These are phyloP conservation scores for Xylaria cubensis DNA, from an alignment of 495 filamentous ascomycete species.

Conservation along the genomic window DNA sequence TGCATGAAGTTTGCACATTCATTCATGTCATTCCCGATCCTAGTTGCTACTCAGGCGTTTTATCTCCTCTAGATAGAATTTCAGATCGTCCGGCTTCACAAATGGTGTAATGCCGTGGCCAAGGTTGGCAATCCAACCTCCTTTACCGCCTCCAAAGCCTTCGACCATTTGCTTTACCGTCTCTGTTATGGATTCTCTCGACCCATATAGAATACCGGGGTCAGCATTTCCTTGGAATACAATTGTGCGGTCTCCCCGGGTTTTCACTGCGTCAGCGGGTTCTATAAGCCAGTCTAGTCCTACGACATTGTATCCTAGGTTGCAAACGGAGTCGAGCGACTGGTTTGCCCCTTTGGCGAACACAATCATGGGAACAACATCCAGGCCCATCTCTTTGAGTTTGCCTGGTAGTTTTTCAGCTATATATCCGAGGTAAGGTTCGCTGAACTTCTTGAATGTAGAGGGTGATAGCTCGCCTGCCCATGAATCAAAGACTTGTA, in stretches of 20 bases:
- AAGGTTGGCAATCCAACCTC: constrained; percentile 82
- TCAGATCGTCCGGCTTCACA: constrained; percentile 89
- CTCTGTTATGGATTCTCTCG: constrained; percentile 75
- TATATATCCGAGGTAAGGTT: constrained; percentile 87
- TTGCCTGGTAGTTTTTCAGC: constrained; percentile 74
- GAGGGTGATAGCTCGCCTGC: constrained; percentile 88
- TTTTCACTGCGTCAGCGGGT: constrained; percentile 78
- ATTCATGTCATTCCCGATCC: background rate
- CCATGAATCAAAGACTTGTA: constrained; percentile 99
- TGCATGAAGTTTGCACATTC: background rate
- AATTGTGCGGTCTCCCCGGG: constrained; percentile 72
- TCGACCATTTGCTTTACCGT: constrained; percentile 82
- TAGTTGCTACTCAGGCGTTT: constrained; percentile 66
- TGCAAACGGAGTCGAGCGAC: constrained; percentile 83
- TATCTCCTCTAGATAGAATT: constrained; percentile 92
- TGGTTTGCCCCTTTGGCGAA: constrained; percentile 99
- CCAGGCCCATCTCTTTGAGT: constrained; percentile 73
- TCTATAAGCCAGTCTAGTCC: constrained; percentile 95
- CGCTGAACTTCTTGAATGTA: constrained; percentile 80
- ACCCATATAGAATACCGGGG: constrained; percentile 90
- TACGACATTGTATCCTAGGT: constrained; percentile 90
- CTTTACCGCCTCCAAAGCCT: constrained; percentile 70
- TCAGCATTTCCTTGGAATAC: constrained; percentile 95
- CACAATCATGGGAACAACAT: constrained; percentile 94
- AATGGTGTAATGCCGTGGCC: constrained; percentile 95